A percentile compares a stretch with the other conserved stretches of the same genome.
Evolutionary conservation across 1,139 yeast species (phyloP).

Genomic region (Geotrichum cucujoidarum): DNA sequence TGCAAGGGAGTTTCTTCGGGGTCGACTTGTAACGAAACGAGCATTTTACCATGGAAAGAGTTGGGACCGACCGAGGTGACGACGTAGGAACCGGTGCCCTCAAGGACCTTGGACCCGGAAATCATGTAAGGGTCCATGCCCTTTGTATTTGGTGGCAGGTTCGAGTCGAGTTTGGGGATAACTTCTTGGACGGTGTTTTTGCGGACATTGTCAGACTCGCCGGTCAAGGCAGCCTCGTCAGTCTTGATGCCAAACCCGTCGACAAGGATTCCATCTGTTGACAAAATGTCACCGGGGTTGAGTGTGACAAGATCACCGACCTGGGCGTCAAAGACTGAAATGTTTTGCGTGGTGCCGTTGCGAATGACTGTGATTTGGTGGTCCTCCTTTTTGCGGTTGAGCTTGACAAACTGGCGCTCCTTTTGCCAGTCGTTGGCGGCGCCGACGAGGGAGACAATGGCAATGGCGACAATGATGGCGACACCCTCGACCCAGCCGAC

Average conservation of each 20-base stretch:
- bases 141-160: slow-evolving; percentile 28
- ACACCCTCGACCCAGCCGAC: slow-evolving; percentile 99
- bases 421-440: slow-evolving; percentile 95
- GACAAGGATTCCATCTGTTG: slow-evolving; percentile 81
- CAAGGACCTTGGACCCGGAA: slow-evolving; percentile 82
- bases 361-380: slow-evolving; percentile 73
- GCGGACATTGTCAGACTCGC: slow-evolving; percentile 79
- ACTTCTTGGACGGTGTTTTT: slow-evolving; percentile 58
- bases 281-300: slow-evolving; percentile 92
- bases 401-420: slow-evolving; percentile 84
- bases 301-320: slow-evolving; percentile 82
- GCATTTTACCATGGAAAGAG: slow-evolving; percentile 87
- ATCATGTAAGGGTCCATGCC: slow-evolving; percentile 75
- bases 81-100: slow-evolving; percentile 81
- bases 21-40: slow-evolving; percentile 70
- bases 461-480: slow-evolving; percentile 87
- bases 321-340: slow-evolving; percentile 68
- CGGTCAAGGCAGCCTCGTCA: slow-evolving; percentile 90
- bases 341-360: slow-evolving; percentile 60
- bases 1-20: slow-evolving; percentile 87
- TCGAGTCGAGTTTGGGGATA: slow-evolving; percentile 30
- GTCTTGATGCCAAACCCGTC: slow-evolving; percentile 70
- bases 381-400: slow-evolving; percentile 75
- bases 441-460: slow-evolving; percentile 87
- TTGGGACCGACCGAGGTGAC: slow-evolving; percentile 88